Base-by-base conservation (phyloP, 2,329 filamentous ascomycete genomes). In the Phoma herbarum region DNA sequence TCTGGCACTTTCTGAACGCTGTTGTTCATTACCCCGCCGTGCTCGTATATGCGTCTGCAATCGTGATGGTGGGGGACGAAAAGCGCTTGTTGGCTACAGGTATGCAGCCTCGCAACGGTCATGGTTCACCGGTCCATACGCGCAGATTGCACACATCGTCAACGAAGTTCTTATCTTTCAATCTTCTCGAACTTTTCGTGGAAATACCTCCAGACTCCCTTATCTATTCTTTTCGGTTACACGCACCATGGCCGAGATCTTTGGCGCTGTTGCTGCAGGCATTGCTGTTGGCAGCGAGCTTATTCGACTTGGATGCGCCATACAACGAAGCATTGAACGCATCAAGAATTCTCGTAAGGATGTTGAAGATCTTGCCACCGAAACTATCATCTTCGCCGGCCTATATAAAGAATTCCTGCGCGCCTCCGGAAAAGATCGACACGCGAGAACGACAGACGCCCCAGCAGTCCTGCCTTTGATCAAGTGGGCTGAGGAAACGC, bases 71-170 rank as follows among this genome's bases (percentile, higher is more conserved):
- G 53, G 25, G 18, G 39, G 29, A 7, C 23, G 3, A 45, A 50
- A 39, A 26, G 20, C 25, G 3, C 29, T 56, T 46, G 31, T 56
- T 56, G 53, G 53, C 25, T 39, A 18, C 7, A 14, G 5, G 4
- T 2, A 31, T 45, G 39, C 46, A 56, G 39, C 46, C 26, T 29
- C 20, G 39, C 12, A n/a, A 28, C 7, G 26, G 2, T 9, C 23
- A 20, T n/a, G 10, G 39, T 31, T 50, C 53, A 56, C 53, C 53
- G 53, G 53, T 56, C 23, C 25, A 49, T 2, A 14, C 18, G 7
- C 33, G 52, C 35, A 33, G 31, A 12, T n/a, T 5, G 26, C 26
- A 4, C 9, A 28, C 9, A 4, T 28, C 9, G 26, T 35, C 14
- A 35, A n/a, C 14, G 14, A n/a, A 35, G 5, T n/a, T n/a, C 31